Base-by-base conservation (phyloP, 495 filamentous ascomycete species). In the Pyronema omphalodes region DNA sequence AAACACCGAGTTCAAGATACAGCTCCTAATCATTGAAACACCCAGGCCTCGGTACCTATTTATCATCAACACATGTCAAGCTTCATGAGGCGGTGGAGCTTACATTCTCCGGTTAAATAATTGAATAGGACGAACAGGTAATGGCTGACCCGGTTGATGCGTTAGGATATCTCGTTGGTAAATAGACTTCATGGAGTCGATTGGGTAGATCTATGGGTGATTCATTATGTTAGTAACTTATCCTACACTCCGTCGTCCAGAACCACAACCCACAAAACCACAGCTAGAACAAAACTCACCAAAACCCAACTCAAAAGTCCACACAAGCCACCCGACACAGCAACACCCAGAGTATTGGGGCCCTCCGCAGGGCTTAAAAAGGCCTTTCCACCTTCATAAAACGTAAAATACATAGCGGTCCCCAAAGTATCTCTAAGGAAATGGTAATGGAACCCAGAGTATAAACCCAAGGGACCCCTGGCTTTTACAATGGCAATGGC, bases 321-420 rank as follows among this genome's bases (percentile, higher is more conserved):
- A 61, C 84, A 91, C 37, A 88, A 66, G 6, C 81, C 84, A 55
- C 84, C 84, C 18, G 84, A 83, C 43, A 77, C 71, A 9, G 84
- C 71, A 29, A 88, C 83, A 11, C 84, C 81, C 45, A 83, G 62
- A 6, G 84, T 82, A 50, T 83, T 79, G 18, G 81, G 76, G 46
- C 81, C 82, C 36, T 78, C 75, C 51, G 81, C 76, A 17, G 83
- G 87, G 34, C 81, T 80, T 40, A 88, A 76, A 41, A 91, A 62
- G 66, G 94, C 84, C 68, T 95, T 94, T 54, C 79, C 78, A 57
- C 81, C 85, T 64, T 95, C 88, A 64, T 95, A 95, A 39, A 65
- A 65, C 54, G 81, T 79, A 62, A 95, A 95, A 66, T 94, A 95
- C 52, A 93, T 80, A 2, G 76, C 86, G 2, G 88, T 91, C 15